These are phyloP conservation scores for Gloeostereum incarnatum DNA, from an alignment of 768 basidiomycete genomes.

Conservation along the genomic window DNA sequence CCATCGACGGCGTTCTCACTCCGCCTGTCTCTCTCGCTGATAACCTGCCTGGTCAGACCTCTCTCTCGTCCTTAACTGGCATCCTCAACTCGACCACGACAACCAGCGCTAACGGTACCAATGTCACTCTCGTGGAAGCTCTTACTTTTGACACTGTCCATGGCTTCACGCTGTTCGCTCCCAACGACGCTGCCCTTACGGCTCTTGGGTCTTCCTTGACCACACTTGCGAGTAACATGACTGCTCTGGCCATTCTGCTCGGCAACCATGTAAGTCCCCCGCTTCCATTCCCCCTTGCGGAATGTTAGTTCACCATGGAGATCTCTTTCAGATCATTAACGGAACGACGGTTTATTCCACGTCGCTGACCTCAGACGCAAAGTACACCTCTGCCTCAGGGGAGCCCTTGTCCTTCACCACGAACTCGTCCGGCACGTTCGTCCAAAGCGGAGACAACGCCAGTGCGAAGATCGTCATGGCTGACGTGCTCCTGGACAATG, in stretches of 20 bases:
- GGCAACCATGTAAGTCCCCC: slow-evolving; percentile 47
- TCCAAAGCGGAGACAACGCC: slow-evolving; percentile 31
- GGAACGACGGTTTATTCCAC: slow-evolving; percentile 60
- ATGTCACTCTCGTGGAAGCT: slow-evolving; percentile 25
- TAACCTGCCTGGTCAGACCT: slow-evolving; percentile 32
- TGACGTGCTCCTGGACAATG: slow-evolving; percentile 56
- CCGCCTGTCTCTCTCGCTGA: slow-evolving; percentile 41
- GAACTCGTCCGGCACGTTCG: slow-evolving; percentile 51
- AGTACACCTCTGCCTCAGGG: slow-evolving; percentile 47
- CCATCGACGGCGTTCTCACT: slow-evolving; percentile 39
- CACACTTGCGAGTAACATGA: slow-evolving; percentile 30
- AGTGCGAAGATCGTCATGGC: slow-evolving; percentile 44
- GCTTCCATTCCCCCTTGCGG: background rate
- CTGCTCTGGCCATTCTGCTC: slow-evolving; percentile 34
- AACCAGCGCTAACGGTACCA: slow-evolving; percentile 18
- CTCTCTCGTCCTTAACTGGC: slow-evolving; percentile 21
- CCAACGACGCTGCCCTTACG: slow-evolving; percentile 40
- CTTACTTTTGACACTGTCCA: slow-evolving; percentile 28
- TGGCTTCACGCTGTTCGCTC: slow-evolving; percentile 61
- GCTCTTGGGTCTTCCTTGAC: slow-evolving; percentile 22
- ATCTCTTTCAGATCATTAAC: slow-evolving; percentile 51
- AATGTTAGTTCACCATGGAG: no score
- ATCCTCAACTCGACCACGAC: slow-evolving; percentile 17
- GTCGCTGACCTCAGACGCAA: slow-evolving; percentile 23
- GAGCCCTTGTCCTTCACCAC: slow-evolving; percentile 37